phyloP scores from a whole-genome alignment of 495 filamentous ascomycete genomes.

The Xylaria castorea region DNA sequence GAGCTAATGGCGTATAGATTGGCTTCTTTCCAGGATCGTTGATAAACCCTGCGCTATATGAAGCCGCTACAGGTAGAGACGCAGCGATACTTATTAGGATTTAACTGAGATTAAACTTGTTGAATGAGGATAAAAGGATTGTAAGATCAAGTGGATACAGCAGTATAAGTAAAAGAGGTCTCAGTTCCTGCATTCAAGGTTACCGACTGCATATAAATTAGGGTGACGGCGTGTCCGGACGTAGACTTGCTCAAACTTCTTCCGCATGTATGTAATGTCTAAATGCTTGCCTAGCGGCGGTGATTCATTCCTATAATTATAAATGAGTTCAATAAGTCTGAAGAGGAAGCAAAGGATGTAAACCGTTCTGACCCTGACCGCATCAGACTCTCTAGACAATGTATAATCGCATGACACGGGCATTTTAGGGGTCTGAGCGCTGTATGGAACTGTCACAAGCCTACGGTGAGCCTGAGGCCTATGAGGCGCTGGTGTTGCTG shows the following conservation, averaged over 20 bases:
- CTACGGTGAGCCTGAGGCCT: background rate
- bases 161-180: background rate
- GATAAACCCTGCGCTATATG: background rate
- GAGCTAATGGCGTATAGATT: background rate
- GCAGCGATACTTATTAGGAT: background rate
- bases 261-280: background rate
- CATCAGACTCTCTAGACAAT: background rate
- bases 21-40: background rate
- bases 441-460: background rate
- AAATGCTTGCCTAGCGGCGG: background rate
- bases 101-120: background rate
- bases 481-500: background rate
- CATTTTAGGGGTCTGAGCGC: background rate
- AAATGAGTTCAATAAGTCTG: background rate
- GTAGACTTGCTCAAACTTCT: background rate
- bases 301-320: background rate
- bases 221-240: background rate
- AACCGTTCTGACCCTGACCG: background rate
- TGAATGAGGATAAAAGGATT: background rate
- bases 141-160: background rate
- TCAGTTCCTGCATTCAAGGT: background rate
- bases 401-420: background rate
- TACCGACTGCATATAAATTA: background rate
- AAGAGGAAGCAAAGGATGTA: slow-evolving; percentile 1
- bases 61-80: background rate